Conservation (phyloP, 164 flowering plant genomes). For the Liquidambar formosana region DNA sequence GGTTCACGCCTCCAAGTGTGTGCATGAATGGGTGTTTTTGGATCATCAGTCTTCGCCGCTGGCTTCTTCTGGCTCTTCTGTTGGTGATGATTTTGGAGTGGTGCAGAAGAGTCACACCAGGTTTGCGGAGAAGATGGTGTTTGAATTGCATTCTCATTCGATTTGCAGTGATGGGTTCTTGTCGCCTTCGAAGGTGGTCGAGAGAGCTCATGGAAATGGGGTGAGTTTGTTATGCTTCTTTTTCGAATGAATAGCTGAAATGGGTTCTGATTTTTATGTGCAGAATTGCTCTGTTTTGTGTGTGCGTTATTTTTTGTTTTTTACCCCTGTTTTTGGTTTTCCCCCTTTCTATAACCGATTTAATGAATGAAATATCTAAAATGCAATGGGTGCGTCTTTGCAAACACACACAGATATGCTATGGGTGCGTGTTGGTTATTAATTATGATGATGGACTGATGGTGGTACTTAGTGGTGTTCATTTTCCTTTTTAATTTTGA, state of each 20-base stretch:
- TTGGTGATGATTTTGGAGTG: slow-evolving; percentile 50
- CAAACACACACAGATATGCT: too few species aligned
- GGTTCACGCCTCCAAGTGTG: slow-evolving; percentile 45
- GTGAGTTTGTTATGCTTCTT: slow-evolving; percentile 38
- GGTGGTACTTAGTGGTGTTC: too few species aligned
- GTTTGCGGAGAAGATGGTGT: slow-evolving; percentile 49
- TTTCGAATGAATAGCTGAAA: not conserved
- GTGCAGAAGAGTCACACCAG: slow-evolving; percentile 16
- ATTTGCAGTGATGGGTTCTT: slow-evolving; percentile 87
- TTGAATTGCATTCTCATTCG: slow-evolving; percentile 91
- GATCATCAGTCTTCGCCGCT: slow-evolving; percentile 26
- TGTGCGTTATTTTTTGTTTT: too few species aligned
- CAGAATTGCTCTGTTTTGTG: not conserved
- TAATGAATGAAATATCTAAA: not conserved
- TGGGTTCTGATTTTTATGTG: slow-evolving; percentile 5
- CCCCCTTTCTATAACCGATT: too few species aligned
- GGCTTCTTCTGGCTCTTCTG: slow-evolving; percentile 11
- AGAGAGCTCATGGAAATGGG: slow-evolving; percentile 89
- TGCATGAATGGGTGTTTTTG: slow-evolving; percentile 72
- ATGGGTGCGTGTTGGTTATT: too few species aligned
- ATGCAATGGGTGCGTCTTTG: not conserved
- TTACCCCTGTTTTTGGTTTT: not conserved
- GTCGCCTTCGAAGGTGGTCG: slow-evolving; percentile 84
- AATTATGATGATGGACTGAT: too few species aligned
- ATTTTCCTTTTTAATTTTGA: too few species aligned